Base-by-base conservation (phyloP, 2,329 filamentous ascomycete species). In the Bipolaris victoriae region DNA sequence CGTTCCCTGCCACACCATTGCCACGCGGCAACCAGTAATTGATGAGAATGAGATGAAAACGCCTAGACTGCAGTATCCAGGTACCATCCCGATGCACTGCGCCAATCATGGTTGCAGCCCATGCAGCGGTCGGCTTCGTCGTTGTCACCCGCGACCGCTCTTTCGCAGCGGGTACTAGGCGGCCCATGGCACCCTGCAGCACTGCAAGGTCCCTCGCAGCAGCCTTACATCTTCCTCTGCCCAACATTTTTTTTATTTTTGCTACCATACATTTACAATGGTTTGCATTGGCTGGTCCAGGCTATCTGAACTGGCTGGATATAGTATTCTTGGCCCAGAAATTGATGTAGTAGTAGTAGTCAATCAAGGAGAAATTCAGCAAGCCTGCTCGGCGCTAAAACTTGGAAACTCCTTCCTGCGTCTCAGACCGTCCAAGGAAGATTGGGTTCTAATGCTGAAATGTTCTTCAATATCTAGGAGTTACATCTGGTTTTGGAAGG, bases 11-110 rank as follows among this genome's bases (percentile, higher is more conserved):
- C 16, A 35, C 9, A 22, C 36, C 22, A 37, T 7, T 49, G 55
- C 51, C 51, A 58, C 52, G 46, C 51, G 51, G 51, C 46, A 40
- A 26, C 43, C 35, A 49, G 40, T 44, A 16, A 55, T 58, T 58
- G 46, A 55, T 55, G 39, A 18, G 10, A 20, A 36, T 50, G 39
- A 18, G 13, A 20, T 31, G 35, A 7, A 20, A 4, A 22, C 5
- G 13, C 39, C 40, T 37, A 33, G 35, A 16, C 49, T 31, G 20
- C 29, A 37, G 33, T 35, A 29, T 37, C 13, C 15, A 15, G 7
- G n/a, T 22, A 39, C 46, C 35, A 37, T 49, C 15, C 20, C 11
- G 20, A 18, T 37, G 13, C 9, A 49, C 11, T 39, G 22, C 37
- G 15, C 46, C 35, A 49, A 49, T 49, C 35, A 39, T n/a, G n/a